These are phyloP conservation scores for Sodiomyces alkalinus DNA, from an alignment of 2,329 filamentous ascomycete species.

Conservation along the genomic window DNA sequence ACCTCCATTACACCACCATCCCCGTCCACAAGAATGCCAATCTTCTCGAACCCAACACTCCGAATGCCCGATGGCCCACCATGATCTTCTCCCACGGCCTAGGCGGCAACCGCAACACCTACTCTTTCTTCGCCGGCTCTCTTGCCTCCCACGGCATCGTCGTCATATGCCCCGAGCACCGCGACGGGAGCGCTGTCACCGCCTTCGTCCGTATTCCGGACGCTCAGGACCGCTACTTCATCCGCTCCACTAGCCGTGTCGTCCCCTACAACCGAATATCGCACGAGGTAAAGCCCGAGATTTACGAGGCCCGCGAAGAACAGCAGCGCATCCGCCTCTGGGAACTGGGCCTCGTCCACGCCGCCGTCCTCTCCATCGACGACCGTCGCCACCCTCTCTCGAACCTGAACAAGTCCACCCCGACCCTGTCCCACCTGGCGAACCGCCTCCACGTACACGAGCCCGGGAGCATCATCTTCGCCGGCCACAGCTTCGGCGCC, in stretches of 20 bases:
- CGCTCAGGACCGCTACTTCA: slow-evolving; percentile 22
- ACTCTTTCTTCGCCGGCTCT: slow-evolving; percentile 68
- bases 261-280: slow-evolving; percentile 37
- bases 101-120: slow-evolving; percentile 67
- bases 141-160: slow-evolving; percentile 69
- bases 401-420: slow-evolving; percentile 37
- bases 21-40: slow-evolving; percentile 58
- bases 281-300: slow-evolving; percentile 49
- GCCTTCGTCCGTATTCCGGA: slow-evolving; percentile 51
- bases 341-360: slow-evolving; percentile 60
- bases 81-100: slow-evolving; percentile 79
- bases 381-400: slow-evolving; percentile 36
- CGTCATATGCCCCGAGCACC: slow-evolving; percentile 68
- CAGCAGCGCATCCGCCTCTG: slow-evolving; percentile 64
- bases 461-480: slow-evolving; percentile 59
- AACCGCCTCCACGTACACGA: slow-evolving; percentile 50
- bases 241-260: slow-evolving; percentile 16
- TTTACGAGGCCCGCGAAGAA: slow-evolving; percentile 50
- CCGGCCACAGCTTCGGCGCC: slow-evolving; percentile 70
- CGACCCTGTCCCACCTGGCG: slow-evolving; percentile 42
- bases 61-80: slow-evolving; percentile 53
- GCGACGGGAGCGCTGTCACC: slow-evolving; percentile 67
- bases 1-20: slow-evolving; percentile 59
- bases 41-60: slow-evolving; percentile 33
- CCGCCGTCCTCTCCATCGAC: slow-evolving; percentile 53